phyloP scores from a whole-genome alignment of 2,329 filamentous ascomycete genomes.

The Ascochyta lentis region DNA sequence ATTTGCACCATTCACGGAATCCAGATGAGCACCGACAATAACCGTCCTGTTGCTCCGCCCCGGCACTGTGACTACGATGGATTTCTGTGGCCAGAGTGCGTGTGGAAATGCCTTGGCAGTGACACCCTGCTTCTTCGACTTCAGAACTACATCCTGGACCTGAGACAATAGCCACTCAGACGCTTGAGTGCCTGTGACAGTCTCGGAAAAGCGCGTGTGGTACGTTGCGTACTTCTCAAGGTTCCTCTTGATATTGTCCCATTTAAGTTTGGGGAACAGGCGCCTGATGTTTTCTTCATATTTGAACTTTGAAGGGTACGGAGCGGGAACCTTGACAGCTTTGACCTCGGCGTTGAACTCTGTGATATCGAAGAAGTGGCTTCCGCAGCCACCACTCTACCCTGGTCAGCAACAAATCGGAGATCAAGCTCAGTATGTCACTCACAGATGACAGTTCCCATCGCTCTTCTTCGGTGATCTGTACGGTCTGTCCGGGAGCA shows the following conservation, averaged over 20 bases:
- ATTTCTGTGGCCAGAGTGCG: conserved; percentile 78
- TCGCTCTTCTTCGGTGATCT: conserved; percentile 91
- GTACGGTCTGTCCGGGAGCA: conserved; percentile 75
- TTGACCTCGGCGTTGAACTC: conserved; percentile 23
- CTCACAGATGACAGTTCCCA: conserved; percentile 79
- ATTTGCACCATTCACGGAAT: conserved; percentile 11
- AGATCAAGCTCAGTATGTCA: background rate
- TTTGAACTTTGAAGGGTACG: conserved; percentile 24
- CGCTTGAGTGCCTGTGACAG: conserved; percentile 69
- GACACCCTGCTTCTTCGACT: conserved; percentile 73
- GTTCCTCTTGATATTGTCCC: conserved; percentile 27
- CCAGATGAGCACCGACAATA: conserved; percentile 80
- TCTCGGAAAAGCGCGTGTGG: conserved; percentile 28
- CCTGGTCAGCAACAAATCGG: background rate
- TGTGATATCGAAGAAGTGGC: conserved; percentile 33
- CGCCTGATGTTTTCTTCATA: conserved; percentile 19
- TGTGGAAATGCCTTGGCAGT: conserved; percentile 75
- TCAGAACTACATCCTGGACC: conserved; percentile 73
- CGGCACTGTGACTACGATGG: conserved; percentile 85
- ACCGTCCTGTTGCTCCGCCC: conserved; percentile 81
- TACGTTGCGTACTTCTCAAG: conserved; percentile 25
- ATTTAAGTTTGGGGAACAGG: conserved; percentile 23
- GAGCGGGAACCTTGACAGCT: conserved; percentile 18
- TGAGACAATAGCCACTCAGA: conserved; percentile 82
- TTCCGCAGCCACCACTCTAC: conserved; percentile 25